Conservation (phyloP, 768 basidiomycete genomes). For the Suillus occidentalis region DNA sequence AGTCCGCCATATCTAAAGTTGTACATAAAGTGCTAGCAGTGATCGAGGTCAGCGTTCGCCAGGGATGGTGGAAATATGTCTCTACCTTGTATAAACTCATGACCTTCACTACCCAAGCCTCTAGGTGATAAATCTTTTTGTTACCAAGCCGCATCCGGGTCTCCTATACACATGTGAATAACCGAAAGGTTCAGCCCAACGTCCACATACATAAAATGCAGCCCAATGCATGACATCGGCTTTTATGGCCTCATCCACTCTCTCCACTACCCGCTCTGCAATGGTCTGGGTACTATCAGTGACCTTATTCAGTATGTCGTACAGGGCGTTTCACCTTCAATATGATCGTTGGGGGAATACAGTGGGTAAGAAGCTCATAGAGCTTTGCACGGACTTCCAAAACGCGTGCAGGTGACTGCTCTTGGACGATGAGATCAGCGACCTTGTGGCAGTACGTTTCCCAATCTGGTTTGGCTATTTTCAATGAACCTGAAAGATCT, state of each 20-base stretch:
- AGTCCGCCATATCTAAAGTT: constrained; percentile 36
- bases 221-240: constrained; percentile 98
- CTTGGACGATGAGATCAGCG: constrained; percentile 83
- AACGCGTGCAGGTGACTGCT: constrained; percentile 86
- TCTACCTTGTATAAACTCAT: constrained; percentile 87
- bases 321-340: constrained; percentile 63
- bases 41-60: constrained; percentile 1
- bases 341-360: constrained; percentile 91
- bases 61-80: constrained; percentile 7
- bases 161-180: constrained; percentile 54
- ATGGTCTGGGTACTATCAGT: constrained; percentile 62
- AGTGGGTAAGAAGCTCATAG: constrained; percentile 94
- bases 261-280: constrained; percentile 81
- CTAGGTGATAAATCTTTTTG: constrained; percentile 95
- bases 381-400: constrained; percentile 92
- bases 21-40: constrained; percentile 30
- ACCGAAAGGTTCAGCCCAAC: neutral
- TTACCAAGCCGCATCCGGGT: constrained; percentile 92
- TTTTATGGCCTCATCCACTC: constrained; percentile 88
- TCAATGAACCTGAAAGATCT: constrained; percentile 75
- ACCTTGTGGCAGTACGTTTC: constrained; percentile 95
- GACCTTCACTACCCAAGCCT: constrained; percentile 95
- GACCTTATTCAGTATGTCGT: neutral
- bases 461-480: constrained; percentile 98
- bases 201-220: constrained; percentile 79